phyloP scores from a whole-genome alignment of 73 alveolate species.

The Tetrahymena elliotti region DNA sequence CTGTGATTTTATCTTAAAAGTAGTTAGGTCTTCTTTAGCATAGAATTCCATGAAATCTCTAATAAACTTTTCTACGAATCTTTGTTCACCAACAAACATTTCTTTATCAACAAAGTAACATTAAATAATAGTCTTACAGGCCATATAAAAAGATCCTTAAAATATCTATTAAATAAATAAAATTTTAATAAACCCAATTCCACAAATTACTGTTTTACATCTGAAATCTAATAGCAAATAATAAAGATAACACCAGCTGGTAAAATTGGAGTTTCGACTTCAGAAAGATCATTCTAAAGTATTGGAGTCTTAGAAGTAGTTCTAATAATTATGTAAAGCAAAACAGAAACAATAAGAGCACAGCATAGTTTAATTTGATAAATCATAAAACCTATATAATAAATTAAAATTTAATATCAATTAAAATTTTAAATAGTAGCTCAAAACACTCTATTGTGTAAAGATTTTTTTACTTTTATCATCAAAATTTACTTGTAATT shows the following conservation, averaged over 20 bases:
- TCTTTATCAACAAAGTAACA: constrained; percentile 21
- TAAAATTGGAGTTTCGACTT: constrained; percentile 22
- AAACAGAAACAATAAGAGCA: constrained; percentile 17
- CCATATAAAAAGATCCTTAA: constrained; percentile 37
- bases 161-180: background rate
- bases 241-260: constrained; percentile 23
- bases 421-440: background rate
- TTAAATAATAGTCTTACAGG: constrained; percentile 38
- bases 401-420: background rate
- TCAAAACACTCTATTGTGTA: too few relatives aligned
- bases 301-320: constrained; percentile 3
- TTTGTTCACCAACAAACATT: constrained; percentile 43
- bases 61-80: constrained; percentile 34
- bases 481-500: too few relatives aligned
- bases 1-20: constrained; percentile 13
- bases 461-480: too few relatives aligned
- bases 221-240: constrained; percentile 26
- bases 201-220: background rate
- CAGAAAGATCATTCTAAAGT: background rate
- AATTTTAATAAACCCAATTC: too few relatives aligned
- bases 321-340: constrained; percentile 11
- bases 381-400: background rate
- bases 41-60: constrained; percentile 40
- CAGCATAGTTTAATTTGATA: constrained; percentile 14
- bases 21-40: constrained; percentile 15